Base-by-base conservation (phyloP, 1,284 basidiomycete genomes). In the Phellinidium pouzarii region DNA sequence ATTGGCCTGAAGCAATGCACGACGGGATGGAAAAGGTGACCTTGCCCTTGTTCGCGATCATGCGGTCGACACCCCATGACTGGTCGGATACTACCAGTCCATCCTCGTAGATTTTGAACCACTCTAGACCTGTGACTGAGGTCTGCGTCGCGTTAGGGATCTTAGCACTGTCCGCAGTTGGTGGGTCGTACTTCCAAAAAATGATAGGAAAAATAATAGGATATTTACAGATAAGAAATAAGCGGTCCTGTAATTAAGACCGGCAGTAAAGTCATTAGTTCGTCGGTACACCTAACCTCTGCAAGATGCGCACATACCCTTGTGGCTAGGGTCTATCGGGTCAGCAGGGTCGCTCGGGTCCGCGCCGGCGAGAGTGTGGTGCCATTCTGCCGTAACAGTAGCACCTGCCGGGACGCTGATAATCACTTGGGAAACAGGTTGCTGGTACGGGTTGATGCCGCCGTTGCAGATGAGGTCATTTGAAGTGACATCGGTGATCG, bases 401-500 rank as follows among this genome's bases (percentile, higher is more conserved):
- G 74, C 61, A 12, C 78, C 78, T 54, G 76, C 70, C 47, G 82
- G 65, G 25, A 78, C 73, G 36, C 67, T 64, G 65, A 84, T 72
- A 60, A 82, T 63, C 11, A 69, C 60, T 49, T 70, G 63, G 44
- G 79, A 70, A 55, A 83, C 65, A 8, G 76, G 75, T 59, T 74
- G 66, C 65, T 78, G 73, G 64, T 77, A 79, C 0, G 78, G 77
- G 61, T 79, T 80, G 60, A 80, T 79, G 25, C 78, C 78, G 27
- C 78, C 78, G 54, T 81, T 81, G 67, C 78, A 80, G 54, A 78
- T 78, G 42, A 81, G 48, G 60, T 80, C 73, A 63, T 78, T 79
- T 0, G 76, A 79, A 3, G 70, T 77, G 3, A 79, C 75, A 58
- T 79, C 73, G 34, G 60, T 74, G 52, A 80, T 77, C 6, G 77